Base-by-base conservation (phyloP, 805 yeast species). In the Phaffomyces antillensis region DNA sequence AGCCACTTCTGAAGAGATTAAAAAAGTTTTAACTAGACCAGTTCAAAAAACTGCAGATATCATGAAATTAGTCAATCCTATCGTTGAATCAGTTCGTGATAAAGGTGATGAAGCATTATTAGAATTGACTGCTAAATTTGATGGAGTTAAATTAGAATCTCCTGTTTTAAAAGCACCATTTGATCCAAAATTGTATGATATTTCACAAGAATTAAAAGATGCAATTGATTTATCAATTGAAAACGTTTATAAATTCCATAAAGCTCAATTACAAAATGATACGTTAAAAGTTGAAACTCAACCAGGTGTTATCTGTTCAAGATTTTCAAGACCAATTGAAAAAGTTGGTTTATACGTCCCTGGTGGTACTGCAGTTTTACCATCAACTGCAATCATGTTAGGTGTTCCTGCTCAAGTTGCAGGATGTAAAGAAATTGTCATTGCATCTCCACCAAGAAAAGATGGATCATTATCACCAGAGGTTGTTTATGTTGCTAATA, bases 381-480 rank as follows among this genome's bases (percentile, higher is more conserved):
- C 99, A 36, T 91, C 98, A 17, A 93, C 99, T 13, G 95, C 98
- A 6, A 76, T 93, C 67, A 93, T 93, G 97, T 76, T 93, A 56
- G 98, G 99, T 59, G 96, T 93, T 42, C 99, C 99, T 20, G 99
- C 99, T 17, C 79, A 81, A 63, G 99, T 90, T 50, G 99, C 99
- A 25, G 96, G 96, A 7, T 93, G 98, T 71, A 78, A 81, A 58
- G 91, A 89, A 60, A 91, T 93, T 53, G 71, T 90, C 15, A 66
- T 93, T 64, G 98, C 99, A 1, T 84, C 97, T 24, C 99, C 99
- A 26, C 99, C 98, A 47, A 80, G 96, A 52, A 74, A 80, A 44
- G 95, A 93, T 52, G 99, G 99, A 38, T 85, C 79, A 44, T 75
- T 93, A 52, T 87, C 96, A 7, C 98, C 99, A 5, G 99, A 93